phyloP scores from a whole-genome alignment of 192 early-diverging fungal genomes.

The Gamsiella multidivaricata region DNA sequence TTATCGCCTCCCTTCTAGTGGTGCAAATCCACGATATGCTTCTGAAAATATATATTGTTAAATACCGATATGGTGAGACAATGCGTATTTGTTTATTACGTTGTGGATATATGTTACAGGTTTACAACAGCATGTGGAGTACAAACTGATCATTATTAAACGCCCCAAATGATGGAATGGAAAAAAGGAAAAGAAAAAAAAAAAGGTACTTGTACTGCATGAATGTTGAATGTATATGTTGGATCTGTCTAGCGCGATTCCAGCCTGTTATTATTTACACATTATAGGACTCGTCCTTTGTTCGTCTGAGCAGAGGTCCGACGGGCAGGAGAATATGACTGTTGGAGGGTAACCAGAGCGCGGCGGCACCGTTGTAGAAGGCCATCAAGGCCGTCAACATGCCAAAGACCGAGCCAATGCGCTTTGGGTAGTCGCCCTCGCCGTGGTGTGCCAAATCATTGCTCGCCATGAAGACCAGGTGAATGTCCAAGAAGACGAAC shows the following conservation, averaged over 20 bases:
- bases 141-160: too few relatives aligned
- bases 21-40: too few relatives aligned
- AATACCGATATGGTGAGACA: too few relatives aligned
- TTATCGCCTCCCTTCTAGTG: too few relatives aligned
- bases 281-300: background rate
- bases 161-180: too few relatives aligned
- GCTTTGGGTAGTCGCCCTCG: slow-evolving; percentile 2
- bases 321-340: slow-evolving; percentile 40
- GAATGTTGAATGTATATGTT: background rate
- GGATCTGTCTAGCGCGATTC: too few relatives aligned
- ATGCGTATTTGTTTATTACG: background rate
- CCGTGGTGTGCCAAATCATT: slow-evolving; percentile 33
- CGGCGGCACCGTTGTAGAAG: slow-evolving; percentile 42
- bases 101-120: slow-evolving; percentile 1
- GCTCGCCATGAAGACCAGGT: slow-evolving; percentile 68
- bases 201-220: too few relatives aligned
- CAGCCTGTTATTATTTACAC: too few relatives aligned
- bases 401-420: slow-evolving; percentile 31
- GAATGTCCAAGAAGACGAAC: slow-evolving; percentile 64
- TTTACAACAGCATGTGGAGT: too few relatives aligned
- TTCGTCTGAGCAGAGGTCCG: slow-evolving; percentile 17
- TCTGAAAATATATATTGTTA: too few relatives aligned
- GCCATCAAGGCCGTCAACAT: slow-evolving; percentile 37
- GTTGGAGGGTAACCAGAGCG: slow-evolving; percentile 39
- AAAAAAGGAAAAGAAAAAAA: too few relatives aligned